phyloP scores from a whole-genome alignment of 208 protist species.

The Trypanosoma avium region DNA sequence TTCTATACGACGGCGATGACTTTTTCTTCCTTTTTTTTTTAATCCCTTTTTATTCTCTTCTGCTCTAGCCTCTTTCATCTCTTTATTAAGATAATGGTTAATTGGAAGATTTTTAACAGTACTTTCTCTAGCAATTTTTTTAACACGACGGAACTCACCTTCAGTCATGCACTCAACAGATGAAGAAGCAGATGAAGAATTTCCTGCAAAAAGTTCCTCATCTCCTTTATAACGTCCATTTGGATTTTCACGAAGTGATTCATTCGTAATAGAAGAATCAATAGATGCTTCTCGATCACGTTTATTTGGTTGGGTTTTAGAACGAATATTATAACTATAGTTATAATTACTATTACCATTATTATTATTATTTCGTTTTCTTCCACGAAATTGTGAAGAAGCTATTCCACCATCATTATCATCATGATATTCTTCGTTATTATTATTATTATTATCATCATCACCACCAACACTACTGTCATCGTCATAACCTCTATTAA shows the following conservation, averaged over 20 bases:
- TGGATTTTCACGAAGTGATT: conserved; percentile 61
- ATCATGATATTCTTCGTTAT: conserved; percentile 14
- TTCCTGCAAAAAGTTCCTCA: conserved; percentile 19
- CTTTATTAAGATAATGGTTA: conserved; percentile 69
- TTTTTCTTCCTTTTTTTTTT: conserved; percentile 2
- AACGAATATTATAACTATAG: too few relatives aligned
- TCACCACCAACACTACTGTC: conserved; percentile 6
- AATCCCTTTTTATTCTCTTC: conserved; percentile 21
- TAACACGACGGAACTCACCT: conserved; percentile 29
- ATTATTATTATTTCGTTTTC: conserved; percentile 23
- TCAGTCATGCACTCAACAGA: conserved; percentile 31
- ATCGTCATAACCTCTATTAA: neutral
- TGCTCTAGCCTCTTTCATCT: conserved; percentile 14
- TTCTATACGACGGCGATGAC: conserved; percentile 33
- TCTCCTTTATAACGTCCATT: conserved; percentile 28
- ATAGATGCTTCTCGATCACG: conserved; percentile 32
- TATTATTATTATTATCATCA: neutral
- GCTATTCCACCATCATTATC: neutral
- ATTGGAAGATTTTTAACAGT: conserved; percentile 54
- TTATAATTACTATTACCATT: too few relatives aligned
- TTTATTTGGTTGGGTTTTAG: conserved; percentile 12
- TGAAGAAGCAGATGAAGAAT: conserved; percentile 28
- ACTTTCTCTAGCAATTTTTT: conserved; percentile 56
- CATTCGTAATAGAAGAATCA: conserved; percentile 64
- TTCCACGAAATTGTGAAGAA: conserved; percentile 5